Evolutionary conservation across 305 asterid genomes (phyloP).

Genomic region (Fraxinus ornus): DNA sequence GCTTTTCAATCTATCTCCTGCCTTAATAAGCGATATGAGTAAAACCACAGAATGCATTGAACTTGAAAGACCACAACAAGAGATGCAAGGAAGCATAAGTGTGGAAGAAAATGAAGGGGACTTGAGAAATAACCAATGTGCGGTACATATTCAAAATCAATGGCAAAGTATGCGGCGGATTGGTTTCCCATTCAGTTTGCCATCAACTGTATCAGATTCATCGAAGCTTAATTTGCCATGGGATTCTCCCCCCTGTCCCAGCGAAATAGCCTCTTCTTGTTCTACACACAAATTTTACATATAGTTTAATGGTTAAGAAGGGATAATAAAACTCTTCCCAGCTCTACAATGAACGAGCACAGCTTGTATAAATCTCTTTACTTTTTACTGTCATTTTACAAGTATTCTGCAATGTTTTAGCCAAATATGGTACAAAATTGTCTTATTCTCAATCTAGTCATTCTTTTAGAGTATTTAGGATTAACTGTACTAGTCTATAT

Average conservation of each 20-base stretch:
- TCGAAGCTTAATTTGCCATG: slow-evolving; percentile 49
- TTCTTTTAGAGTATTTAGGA: neutral
- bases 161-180: slow-evolving; percentile 44
- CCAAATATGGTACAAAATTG: neutral
- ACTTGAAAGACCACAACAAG: slow-evolving; percentile 36
- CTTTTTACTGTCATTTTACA: slow-evolving; percentile 35
- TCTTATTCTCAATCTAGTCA: neutral
- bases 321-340: slow-evolving; percentile 13
- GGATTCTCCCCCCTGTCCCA: slow-evolving; percentile 71
- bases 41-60: slow-evolving; percentile 32
- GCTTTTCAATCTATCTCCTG: slow-evolving; percentile 39
- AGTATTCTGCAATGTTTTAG: neutral
- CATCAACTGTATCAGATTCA: slow-evolving; percentile 24
- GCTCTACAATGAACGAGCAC: slow-evolving; percentile 27
- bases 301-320: slow-evolving; percentile 26
- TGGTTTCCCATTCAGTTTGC: slow-evolving; percentile 73
- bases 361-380: slow-evolving; percentile 28
- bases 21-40: neutral
- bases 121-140: slow-evolving; percentile 28
- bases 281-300: slow-evolving; percentile 55
- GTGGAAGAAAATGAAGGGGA: slow-evolving; percentile 33
- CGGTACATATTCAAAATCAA: slow-evolving; percentile 15
- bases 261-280: slow-evolving; percentile 54
- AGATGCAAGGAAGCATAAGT: slow-evolving; percentile 36
- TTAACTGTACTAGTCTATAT: neutral